These are phyloP conservation scores for Sugiyamaella lignohabitans DNA, from an alignment of 805 yeast genomes.

Conservation along the genomic window DNA sequence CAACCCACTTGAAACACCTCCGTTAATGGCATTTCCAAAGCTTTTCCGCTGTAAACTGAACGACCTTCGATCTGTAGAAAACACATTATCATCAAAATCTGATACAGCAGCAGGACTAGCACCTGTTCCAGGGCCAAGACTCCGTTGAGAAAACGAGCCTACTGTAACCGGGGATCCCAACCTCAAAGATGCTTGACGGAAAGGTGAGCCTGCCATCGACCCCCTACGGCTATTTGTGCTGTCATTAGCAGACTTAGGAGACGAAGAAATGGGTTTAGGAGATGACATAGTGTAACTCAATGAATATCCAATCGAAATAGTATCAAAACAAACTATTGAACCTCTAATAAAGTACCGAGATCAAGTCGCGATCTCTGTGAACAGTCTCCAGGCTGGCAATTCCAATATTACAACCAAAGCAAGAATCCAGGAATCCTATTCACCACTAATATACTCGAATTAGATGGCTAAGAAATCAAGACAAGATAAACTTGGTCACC, in stretches of 20 bases:
- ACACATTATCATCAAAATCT: conserved; percentile 5
- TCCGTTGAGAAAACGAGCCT: neutral
- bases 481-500: too few relatives aligned
- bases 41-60: conserved; percentile 2
- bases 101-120: conserved; percentile 2
- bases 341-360: too few relatives aligned
- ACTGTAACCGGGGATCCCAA: conserved; percentile 19
- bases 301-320: too few relatives aligned
- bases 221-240: conserved; percentile 6
- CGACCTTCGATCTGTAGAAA: neutral
- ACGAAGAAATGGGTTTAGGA: conserved; percentile 7
- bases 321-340: too few relatives aligned
- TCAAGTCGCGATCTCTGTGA: too few relatives aligned
- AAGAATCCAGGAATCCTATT: too few relatives aligned
- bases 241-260: neutral
- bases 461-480: too few relatives aligned
- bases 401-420: too few relatives aligned
- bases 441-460: too few relatives aligned
- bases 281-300: conserved; percentile 3
- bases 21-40: conserved; percentile 1
- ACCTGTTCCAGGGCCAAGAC: too few relatives aligned
- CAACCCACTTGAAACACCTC: too few relatives aligned
- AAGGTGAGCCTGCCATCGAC: conserved; percentile 15
- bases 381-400: too few relatives aligned
- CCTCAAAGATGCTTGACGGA: conserved; percentile 19